A percentile compares a stretch with the other conserved stretches of the same genome.
Evolutionary conservation across 305 asterid genomes (phyloP).

Genomic region (Plantago coronopus): DNA sequence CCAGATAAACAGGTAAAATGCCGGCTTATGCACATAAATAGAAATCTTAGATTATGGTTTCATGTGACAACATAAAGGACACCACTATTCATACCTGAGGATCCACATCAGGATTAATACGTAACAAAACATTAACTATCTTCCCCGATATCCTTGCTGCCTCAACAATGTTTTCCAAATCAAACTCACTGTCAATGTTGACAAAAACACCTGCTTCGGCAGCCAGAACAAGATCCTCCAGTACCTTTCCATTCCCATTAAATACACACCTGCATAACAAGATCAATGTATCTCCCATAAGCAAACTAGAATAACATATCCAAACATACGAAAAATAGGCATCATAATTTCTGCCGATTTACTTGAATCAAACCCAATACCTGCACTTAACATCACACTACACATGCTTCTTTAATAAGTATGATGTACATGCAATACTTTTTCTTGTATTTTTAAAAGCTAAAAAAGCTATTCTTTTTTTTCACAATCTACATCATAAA

Average conservation of each 20-base stretch:
- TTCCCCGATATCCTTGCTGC: constrained; percentile 83
- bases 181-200: constrained; percentile 89
- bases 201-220: constrained; percentile 85
- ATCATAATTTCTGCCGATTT: neutral
- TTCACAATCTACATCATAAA: too few relatives aligned
- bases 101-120: constrained; percentile 97
- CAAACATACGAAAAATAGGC: neutral
- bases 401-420: neutral
- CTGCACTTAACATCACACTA: neutral
- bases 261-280: constrained; percentile 65
- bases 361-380: neutral
- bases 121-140: constrained; percentile 71
- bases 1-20: neutral
- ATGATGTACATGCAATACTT: too few relatives aligned
- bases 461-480: too few relatives aligned
- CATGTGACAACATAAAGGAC: neutral
- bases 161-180: constrained; percentile 75
- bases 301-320: neutral
- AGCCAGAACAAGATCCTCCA: constrained; percentile 86
- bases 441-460: too few relatives aligned
- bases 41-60: neutral
- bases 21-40: neutral
- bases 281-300: neutral
- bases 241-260: constrained; percentile 85
- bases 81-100: constrained; percentile 67